These are phyloP conservation scores for Pisolithus sp. DNA, from an alignment of 768 basidiomycete genomes.

Conservation along the genomic window DNA sequence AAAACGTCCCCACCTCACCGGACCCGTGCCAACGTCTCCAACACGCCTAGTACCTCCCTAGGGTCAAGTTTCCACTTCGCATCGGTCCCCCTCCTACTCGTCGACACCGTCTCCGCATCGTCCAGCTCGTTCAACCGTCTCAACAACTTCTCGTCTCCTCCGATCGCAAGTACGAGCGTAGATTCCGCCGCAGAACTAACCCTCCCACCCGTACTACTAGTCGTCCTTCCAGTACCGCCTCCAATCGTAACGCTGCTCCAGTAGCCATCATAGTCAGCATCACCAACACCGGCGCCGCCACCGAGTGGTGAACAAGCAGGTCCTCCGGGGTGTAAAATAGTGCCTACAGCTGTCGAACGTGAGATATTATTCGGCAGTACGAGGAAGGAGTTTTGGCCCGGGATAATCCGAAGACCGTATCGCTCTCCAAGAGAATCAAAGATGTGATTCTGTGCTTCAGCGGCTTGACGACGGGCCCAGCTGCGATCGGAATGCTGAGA, in stretches of 20 bases:
- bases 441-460: slow-evolving; percentile 89
- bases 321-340: slow-evolving; percentile 65
- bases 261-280: neutral
- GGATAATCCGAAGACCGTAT: slow-evolving; percentile 78
- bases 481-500: slow-evolving; percentile 50
- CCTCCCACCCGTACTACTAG: slow-evolving; percentile 34
- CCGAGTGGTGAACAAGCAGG: slow-evolving; percentile 32
- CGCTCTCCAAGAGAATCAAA: slow-evolving; percentile 84
- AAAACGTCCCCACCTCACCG: neutral
- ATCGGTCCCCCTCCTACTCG: slow-evolving; percentile 70
- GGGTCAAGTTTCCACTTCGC: slow-evolving; percentile 59
- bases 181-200: slow-evolving; percentile 34
- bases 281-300: slow-evolving; percentile 2
- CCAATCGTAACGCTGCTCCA: neutral
- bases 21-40: slow-evolving; percentile 27
- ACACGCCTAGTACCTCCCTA: slow-evolving; percentile 29
- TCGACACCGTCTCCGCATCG: slow-evolving; percentile 63
- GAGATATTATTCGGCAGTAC: slow-evolving; percentile 80
- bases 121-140: slow-evolving; percentile 71
- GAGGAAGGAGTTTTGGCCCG: slow-evolving; percentile 73
- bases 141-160: slow-evolving; percentile 74
- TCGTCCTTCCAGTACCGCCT: neutral
- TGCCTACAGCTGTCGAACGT: slow-evolving; percentile 75
- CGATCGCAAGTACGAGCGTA: slow-evolving; percentile 59
- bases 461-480: slow-evolving; percentile 84